Evolutionary conservation across 768 basidiomycete genomes (phyloP).

Genomic region (Collybia mongolica): DNA sequence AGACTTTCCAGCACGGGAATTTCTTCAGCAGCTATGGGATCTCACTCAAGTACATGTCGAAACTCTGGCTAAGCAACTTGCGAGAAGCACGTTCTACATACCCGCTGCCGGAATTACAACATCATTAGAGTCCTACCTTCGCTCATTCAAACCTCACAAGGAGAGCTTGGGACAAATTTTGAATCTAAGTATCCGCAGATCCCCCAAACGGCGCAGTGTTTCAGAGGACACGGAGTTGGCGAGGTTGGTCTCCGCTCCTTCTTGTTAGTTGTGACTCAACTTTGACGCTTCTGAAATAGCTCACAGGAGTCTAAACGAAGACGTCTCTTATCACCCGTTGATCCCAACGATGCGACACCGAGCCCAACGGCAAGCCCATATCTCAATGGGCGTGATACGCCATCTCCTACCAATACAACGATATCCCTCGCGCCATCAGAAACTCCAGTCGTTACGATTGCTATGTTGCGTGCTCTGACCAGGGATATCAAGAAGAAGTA

Average conservation of each 20-base stretch:
- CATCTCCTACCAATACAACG: conserved; percentile 47
- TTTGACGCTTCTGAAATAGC: conserved; percentile 13
- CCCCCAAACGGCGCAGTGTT: conserved; percentile 44
- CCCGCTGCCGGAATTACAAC: conserved; percentile 28
- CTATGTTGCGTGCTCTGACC: conserved; percentile 64
- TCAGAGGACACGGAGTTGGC: conserved; percentile 37
- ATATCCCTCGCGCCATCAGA: conserved; percentile 34
- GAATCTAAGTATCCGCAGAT: conserved; percentile 40
- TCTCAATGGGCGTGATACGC: conserved; percentile 34
- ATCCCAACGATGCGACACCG: conserved; percentile 25
- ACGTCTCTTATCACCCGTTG: conserved; percentile 35
- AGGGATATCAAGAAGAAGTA: conserved; percentile 53
- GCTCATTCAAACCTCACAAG: conserved; percentile 28
- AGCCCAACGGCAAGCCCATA: conserved; percentile 31
- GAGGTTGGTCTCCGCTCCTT: conserved; percentile 30
- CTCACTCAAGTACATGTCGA: conserved; percentile 34
- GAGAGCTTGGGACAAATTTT: conserved; percentile 35
- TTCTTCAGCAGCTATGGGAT: conserved; percentile 47
- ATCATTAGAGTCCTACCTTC: conserved; percentile 30
- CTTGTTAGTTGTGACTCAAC: neutral
- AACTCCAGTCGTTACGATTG: conserved; percentile 45
- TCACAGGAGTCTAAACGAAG: conserved; percentile 37
- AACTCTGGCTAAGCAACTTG: conserved; percentile 5
- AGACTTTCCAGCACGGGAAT: conserved; percentile 49
- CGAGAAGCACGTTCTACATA: conserved; percentile 22